These are phyloP conservation scores for Fagus sylvatica DNA, from an alignment of 306 rosid species.

Conservation along the genomic window DNA sequence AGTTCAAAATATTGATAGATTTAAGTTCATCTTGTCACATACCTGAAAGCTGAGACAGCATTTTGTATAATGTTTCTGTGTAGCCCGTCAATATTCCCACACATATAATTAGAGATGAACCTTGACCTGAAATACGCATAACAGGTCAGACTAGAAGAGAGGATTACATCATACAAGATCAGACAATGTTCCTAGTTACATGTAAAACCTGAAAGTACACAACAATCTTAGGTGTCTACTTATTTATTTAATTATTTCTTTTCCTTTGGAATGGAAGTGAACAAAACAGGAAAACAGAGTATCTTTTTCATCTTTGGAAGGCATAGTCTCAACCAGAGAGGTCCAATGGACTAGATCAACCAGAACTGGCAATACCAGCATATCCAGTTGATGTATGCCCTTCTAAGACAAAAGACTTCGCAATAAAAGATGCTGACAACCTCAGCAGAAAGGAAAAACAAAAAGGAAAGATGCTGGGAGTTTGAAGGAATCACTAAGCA, in stretches of 20 bases:
- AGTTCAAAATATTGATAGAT: conserved; percentile 16
- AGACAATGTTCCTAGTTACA: neutral
- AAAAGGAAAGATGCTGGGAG: neutral
- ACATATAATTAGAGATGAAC: conserved; percentile 87
- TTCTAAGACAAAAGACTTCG: neutral
- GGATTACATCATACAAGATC: conserved; percentile 13
- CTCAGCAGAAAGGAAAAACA: neutral
- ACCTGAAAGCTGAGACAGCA: conserved; percentile 95
- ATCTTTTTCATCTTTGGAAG: neutral
- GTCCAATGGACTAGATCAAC: neutral
- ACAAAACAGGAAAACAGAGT: neutral
- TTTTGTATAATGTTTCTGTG: conserved; percentile 83
- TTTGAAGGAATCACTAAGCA: neutral
- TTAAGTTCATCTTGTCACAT: conserved; percentile 32
- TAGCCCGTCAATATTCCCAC: conserved; percentile 94
- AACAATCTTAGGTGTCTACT: neutral
- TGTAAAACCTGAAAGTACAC: neutral
- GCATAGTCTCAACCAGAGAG: neutral
- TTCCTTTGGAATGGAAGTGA: neutral
- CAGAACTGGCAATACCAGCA: neutral
- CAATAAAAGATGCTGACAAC: neutral
- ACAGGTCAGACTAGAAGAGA: conserved; percentile 30
- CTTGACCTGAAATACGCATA: conserved; percentile 78
- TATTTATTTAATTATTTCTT: neutral
- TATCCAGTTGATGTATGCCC: neutral